A percentile compares a stretch with the other conserved stretches of the same genome.
Evolutionary conservation across 306 rosid genomes (phyloP).

Genomic region (Rosa persica): DNA sequence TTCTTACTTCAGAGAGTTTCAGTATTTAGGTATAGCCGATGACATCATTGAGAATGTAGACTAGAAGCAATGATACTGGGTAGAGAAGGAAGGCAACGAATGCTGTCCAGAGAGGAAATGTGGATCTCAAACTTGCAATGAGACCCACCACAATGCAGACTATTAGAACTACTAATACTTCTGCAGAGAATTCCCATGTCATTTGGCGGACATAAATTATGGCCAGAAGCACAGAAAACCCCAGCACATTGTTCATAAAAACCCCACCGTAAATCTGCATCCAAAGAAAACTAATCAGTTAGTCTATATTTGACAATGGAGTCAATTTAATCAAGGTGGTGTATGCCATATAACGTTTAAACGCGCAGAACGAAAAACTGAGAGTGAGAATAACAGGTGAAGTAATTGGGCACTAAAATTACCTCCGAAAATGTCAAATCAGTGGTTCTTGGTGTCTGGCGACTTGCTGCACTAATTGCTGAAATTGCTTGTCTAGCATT

Average conservation of each 20-base stretch:
- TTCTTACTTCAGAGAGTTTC: background rate
- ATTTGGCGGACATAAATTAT: slow-evolving; percentile 52
- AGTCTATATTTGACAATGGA: background rate
- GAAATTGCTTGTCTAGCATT: slow-evolving; percentile 60
- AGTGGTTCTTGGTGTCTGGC: slow-evolving; percentile 47
- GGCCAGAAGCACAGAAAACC: slow-evolving; percentile 50
- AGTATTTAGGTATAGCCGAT: slow-evolving; percentile 25
- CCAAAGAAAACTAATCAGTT: background rate
- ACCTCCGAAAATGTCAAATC: slow-evolving; percentile 65
- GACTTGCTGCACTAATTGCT: slow-evolving; percentile 55
- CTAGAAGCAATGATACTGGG: slow-evolving; percentile 44
- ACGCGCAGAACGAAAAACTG: background rate
- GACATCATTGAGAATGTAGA: slow-evolving; percentile 44
- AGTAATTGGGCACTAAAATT: background rate
- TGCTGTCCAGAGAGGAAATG: slow-evolving; percentile 59
- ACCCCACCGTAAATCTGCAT: slow-evolving; percentile 74
- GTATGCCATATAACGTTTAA: background rate
- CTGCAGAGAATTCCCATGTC: slow-evolving; percentile 62
- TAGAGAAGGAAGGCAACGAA: slow-evolving; percentile 44
- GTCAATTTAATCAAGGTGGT: background rate
- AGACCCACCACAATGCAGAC: slow-evolving; percentile 52
- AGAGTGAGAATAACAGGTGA: background rate
- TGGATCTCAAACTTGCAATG: slow-evolving; percentile 33
- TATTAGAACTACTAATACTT: slow-evolving; percentile 54
- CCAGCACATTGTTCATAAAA: slow-evolving; percentile 65